Percentiles rank a stretch among this genome's conserved stretches.
Evolutionary conservation across 306 rosid species (phyloP).

Genomic region (Medicago truncatula): MtrunA17r5.0-ANR NC_053045.1:57112501-57113000

Average conservation of each 20-base stretch:
- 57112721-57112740: constrained; percentile 22
- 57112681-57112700: constrained; percentile 43
- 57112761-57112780: constrained; percentile 21
- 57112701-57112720: constrained; percentile 25
- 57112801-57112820: constrained; percentile 15
- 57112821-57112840: constrained; percentile 10
- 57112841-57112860: constrained; percentile 12
- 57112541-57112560: constrained; percentile 34
- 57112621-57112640: constrained; percentile 83
- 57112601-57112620: constrained; percentile 51
- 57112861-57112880: neutral
- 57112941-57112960: too few relatives aligned
- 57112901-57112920: neutral
- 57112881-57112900: neutral
- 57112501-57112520: constrained; percentile 76
- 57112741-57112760: constrained; percentile 34
- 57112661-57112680: constrained; percentile 72
- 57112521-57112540: constrained; percentile 6
- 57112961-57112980: neutral
- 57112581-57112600: constrained; percentile 18
- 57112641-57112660: constrained; percentile 94
- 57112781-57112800: constrained; percentile 31
- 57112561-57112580: constrained; percentile 23
- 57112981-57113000: neutral
- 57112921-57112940: neutral